These are phyloP conservation scores for Fraxinus americana DNA, from an alignment of 257 asterid genomes.

Conservation along the genomic window DNA sequence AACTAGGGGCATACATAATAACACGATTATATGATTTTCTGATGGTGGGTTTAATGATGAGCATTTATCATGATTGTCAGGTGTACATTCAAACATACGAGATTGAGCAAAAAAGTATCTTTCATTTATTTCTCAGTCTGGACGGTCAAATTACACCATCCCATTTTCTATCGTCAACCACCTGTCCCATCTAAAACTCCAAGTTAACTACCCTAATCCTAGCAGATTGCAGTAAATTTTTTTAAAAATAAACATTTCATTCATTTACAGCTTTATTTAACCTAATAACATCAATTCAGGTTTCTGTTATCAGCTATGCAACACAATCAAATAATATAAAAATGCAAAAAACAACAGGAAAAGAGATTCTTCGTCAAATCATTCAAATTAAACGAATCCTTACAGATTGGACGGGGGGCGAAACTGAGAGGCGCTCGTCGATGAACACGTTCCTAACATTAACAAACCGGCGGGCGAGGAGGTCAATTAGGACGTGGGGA, in stretches of 20 bases:
- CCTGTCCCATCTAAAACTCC: not conserved
- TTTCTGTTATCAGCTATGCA: slow-evolving; percentile 15
- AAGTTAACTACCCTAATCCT: not conserved
- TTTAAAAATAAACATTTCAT: not conserved
- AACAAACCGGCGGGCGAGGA: slow-evolving; percentile 54
- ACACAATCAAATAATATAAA: slow-evolving; percentile 4
- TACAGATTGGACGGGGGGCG: slow-evolving; percentile 52
- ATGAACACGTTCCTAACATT: slow-evolving; percentile 48
- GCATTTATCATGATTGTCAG: not conserved
- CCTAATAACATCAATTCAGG: not conserved
- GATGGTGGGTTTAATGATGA: not conserved
- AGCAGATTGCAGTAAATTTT: not conserved
- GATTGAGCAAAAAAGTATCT: not conserved
- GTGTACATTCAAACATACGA: not conserved
- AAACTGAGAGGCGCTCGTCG: slow-evolving; percentile 63
- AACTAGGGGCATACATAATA: not conserved
- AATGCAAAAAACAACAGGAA: not conserved
- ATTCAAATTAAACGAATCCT: slow-evolving; percentile 27
- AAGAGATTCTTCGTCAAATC: slow-evolving; percentile 16
- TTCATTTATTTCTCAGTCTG: not conserved
- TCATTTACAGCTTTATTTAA: not conserved
- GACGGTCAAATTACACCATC: not conserved
- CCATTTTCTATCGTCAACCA: not conserved
- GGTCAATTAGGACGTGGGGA: slow-evolving; percentile 53
- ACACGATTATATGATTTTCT: not conserved